Conservation (phyloP, 345 rosid species). For the Adansonia digitata region DNA sequence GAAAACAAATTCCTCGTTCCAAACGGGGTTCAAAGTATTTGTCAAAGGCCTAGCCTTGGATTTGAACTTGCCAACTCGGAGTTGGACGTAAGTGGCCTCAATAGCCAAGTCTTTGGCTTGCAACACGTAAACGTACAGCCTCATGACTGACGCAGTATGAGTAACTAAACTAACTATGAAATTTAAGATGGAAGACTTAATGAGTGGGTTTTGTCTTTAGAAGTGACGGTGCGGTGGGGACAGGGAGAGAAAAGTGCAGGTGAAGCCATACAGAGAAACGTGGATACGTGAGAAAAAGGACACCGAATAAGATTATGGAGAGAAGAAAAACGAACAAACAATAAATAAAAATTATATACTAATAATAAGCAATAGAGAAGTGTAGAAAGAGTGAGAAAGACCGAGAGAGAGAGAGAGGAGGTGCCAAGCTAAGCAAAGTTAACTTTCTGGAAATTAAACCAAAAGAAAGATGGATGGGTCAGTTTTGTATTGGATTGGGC, state of each 20-base stretch:
- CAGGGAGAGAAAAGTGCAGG: neutral
- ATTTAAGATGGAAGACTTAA: too few relatives aligned
- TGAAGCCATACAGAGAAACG: conserved; percentile 17
- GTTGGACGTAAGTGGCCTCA: conserved; percentile 45
- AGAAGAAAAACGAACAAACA: neutral
- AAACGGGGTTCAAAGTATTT: conserved; percentile 42
- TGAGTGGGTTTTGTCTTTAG: too few relatives aligned
- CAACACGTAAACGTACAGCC: conserved; percentile 66
- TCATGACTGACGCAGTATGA: conserved; percentile 38
- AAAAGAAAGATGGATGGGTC: too few relatives aligned
- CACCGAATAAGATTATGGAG: conserved; percentile 5
- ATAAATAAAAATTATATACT: too few relatives aligned
- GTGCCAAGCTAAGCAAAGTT: too few relatives aligned
- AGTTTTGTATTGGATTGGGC: too few relatives aligned
- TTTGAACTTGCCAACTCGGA: conserved; percentile 60
- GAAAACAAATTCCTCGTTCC: conserved; percentile 84
- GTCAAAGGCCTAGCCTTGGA: conserved; percentile 51
- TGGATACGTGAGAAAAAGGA: conserved; percentile 13
- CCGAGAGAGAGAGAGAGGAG: too few relatives aligned
- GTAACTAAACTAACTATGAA: neutral
- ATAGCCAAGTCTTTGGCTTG: conserved; percentile 64
- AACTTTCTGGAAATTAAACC: too few relatives aligned
- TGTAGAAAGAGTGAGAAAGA: neutral
- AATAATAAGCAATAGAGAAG: neutral
- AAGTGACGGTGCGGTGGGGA: too few relatives aligned